Base-by-base conservation (phyloP, 768 basidiomycete genomes). In the Suillus brevipes region DNA sequence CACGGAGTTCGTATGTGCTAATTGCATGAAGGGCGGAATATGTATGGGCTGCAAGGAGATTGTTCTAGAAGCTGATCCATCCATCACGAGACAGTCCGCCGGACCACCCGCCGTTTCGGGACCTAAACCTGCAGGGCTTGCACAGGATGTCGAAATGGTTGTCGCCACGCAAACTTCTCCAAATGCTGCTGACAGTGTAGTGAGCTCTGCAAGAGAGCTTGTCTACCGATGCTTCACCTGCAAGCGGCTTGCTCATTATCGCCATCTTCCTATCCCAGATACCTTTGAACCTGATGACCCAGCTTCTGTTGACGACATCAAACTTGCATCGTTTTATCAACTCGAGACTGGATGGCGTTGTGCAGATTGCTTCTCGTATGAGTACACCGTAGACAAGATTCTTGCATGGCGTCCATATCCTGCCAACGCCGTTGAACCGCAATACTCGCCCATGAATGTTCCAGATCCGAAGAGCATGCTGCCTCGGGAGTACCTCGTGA, bases 401-500 rank as follows among this genome's bases (percentile, higher is more conserved):
- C 81, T 97, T 49, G 96, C 95, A 2, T 97, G 96, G 96, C 84
- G 95, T 36, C 90, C 93, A 6, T 90, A 87, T 71, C 92, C 94
- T 31, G 76, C 83, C 0, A 82, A 83, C 65, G 90, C 87, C 20
- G 74, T 82, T 9, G 90, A 93, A 71, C 80, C 85, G 3, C 65
- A 78, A 31, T 77, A 70, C 36, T 71, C 78, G 8, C 59, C 68
- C 8, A 80, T 79, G 57, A 78, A 83, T 61, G 70, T 77, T 3
- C 80, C 84, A 0, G 77, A 86, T 67, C 81, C 81, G 74, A 95
- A 89, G 73, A 74, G 79, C 31, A 70, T 79, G 40, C 81, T 96
- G 18, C 93, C 92, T n/a, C 80, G 96, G 52, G 94, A 97, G 75
- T 98, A 98, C 74, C 86, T 98, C 14, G 87, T 98, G 63, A 98